Evolutionary conservation across 2,329 filamentous ascomycete genomes (phyloP), one percentile per base, ranked within the genome.

Genomic region (Nemania abortiva): DNA sequence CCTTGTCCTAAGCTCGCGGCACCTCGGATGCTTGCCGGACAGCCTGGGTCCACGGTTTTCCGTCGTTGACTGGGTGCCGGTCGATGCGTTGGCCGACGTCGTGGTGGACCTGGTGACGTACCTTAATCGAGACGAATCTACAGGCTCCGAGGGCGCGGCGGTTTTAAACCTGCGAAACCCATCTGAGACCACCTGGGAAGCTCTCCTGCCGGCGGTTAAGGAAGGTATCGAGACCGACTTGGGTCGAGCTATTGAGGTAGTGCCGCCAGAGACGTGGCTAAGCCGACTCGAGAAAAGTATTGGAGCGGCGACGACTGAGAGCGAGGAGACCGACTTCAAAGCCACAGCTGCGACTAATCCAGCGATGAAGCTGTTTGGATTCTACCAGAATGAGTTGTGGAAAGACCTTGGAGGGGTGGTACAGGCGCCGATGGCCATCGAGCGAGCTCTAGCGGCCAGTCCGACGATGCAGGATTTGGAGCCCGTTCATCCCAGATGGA

Each of bases 1-100:
- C 71, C 77, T 86, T 27, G 72, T 85, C 4, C 66, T 79, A 3
- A 82, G 80, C 60, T 82, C 82, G 0, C 70, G 78, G 5, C 74
- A 80, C 9, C 71, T 84, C 0, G 77, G 79, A 0, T 74, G 73
- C 3, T 52, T 86, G 0, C 84, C 84, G 0, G 73, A 77, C 2
- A 70, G 75, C 6, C 71, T 85, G 3, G 81, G 80, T 1, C 42
- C 74, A 1, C 72, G 69, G 6, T 73, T 81, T 20, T 73, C 74
- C 4, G 69, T 69, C 0, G 74, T 85, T 2, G 81, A 84, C 60
- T 86, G 83, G 83, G 68, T 85, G 1, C 84, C 84, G 0, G 78
- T 83, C 11, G 83, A 86, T 57, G 37, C 79, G 0, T 75, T 83
- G 4, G 79, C 80, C 1, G 74, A 79, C 1, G 77, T 82, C 2